Base-by-base conservation (phyloP, 176 grass and related monocot genomes). In the Otatea glauca region DNA sequence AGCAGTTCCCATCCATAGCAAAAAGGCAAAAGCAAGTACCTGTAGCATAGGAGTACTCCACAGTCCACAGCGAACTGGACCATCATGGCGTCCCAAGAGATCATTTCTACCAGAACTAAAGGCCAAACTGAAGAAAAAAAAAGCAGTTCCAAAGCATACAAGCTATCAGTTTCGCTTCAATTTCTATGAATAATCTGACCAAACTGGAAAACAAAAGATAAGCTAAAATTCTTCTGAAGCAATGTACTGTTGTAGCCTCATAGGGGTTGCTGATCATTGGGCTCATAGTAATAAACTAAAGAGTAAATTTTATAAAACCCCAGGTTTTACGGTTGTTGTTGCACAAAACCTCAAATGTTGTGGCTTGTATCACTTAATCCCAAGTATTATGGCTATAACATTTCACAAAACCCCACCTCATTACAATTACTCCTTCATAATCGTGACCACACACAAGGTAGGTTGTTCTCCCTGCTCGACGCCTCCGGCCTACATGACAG, bases 61-160 rank as follows among this genome's bases (percentile, higher is more conserved):
- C 29, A 29, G 29, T 29, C 29, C 81, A 78, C 87, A 94, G 23
- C 72, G 41, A 70, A 92, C 89, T 70, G 92, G 62, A 75, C 59
- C 87, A 80, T 77, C 90, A 86, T 92, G 90, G 16, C 61, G 78
- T 78, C 87, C 92, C 84, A 94, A 74, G 73, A 85, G 85, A 79
- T 89, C 84, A 37, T 82, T 88, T 68, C 64, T 87, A 17, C 72
- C 78, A 79, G 87, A 80, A 83, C 43, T 44, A 56, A 92, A 88
- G 43, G 65, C 48, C 77, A 83, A 81, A 54, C 92, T 92, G 87
- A 47, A 37, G 34, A 86, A 90, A 56, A 88, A 73, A 51, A 89
- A 43, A 27, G 51, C 48, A 78, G 76, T 78, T 78, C 80, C 42
- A 10, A 32, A 41, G 74, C 74, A 74, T 53, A 44, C 61, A 37